These are phyloP conservation scores for Amphicarpaea edgeworthii DNA, from an alignment of 306 rosid species.

Conservation along the genomic window DNA sequence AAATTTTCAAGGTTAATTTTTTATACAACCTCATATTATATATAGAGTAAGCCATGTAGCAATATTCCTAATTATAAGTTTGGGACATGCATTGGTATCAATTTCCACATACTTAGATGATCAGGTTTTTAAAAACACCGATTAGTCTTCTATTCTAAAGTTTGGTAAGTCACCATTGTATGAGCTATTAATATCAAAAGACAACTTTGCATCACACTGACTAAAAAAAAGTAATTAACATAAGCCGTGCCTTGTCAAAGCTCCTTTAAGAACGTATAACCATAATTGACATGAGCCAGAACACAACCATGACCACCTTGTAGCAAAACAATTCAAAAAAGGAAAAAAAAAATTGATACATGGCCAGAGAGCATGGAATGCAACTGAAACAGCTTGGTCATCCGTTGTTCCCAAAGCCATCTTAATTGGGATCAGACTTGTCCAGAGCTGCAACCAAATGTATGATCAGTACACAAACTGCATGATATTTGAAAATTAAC, in stretches of 20 bases:
- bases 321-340: slow-evolving; percentile 27
- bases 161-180: slow-evolving; percentile 2
- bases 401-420: slow-evolving; percentile 22
- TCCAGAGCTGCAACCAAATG: slow-evolving; percentile 69
- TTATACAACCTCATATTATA: no score
- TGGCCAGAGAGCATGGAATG: background rate
- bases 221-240: slow-evolving; percentile 1
- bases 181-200: slow-evolving; percentile 1
- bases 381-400: slow-evolving; percentile 38
- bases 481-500: slow-evolving; percentile 6
- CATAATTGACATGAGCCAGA: slow-evolving; percentile 20
- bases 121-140: background rate
- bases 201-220: background rate
- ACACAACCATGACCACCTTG: slow-evolving; percentile 14
- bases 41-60: background rate
- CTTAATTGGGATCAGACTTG: slow-evolving; percentile 64
- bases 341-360: background rate
- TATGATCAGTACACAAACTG: slow-evolving; percentile 21
- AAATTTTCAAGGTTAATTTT: no score
- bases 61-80: background rate
- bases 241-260: background rate
- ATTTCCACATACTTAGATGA: background rate
- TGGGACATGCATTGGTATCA: background rate
- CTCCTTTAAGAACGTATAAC: background rate
- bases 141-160: background rate